A percentile compares a stretch with the other conserved stretches of the same genome.
These are phyloP conservation scores for Erodium texanum DNA, from an alignment of 441 rosid species.

Conservation along the genomic window DNA sequence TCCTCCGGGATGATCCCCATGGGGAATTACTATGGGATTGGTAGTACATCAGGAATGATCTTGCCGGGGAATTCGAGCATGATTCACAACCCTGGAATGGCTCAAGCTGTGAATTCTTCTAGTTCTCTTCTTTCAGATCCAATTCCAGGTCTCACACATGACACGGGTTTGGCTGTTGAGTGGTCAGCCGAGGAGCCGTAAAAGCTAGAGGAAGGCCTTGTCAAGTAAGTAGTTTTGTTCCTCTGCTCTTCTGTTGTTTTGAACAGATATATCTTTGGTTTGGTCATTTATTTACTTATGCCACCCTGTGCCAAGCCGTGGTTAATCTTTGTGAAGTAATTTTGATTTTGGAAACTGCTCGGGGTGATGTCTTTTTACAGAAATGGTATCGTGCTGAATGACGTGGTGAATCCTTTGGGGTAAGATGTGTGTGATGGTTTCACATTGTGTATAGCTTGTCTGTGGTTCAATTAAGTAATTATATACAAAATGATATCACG, in stretches of 20 bases:
- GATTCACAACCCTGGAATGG: constrained; percentile 29
- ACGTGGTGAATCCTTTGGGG: constrained; percentile 1
- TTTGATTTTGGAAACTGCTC: not conserved
- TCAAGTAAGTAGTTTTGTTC: constrained; percentile 36
- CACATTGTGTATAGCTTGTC: not conserved
- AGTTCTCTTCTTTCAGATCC: constrained; percentile 42
- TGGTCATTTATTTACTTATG: not conserved
- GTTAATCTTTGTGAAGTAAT: not conserved
- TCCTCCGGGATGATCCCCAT: constrained; percentile 47
- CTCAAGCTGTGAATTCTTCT: constrained; percentile 45
- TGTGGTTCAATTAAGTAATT: not conserved
- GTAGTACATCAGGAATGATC: constrained; percentile 11
- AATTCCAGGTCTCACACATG: constrained; percentile 46
- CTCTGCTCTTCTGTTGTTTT: not conserved
- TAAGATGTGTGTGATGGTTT: constrained; percentile 1
- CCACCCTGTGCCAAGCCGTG: not conserved
- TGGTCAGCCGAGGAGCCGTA: constrained; percentile 83
- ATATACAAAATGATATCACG: not conserved
- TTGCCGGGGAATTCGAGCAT: constrained; percentile 37
- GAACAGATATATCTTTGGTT: not conserved
- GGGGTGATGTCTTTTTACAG: constrained; percentile 9
- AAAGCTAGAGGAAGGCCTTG: constrained; percentile 66
- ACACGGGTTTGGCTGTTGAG: constrained; percentile 64
- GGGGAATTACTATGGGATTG: constrained; percentile 44
- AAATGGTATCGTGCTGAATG: constrained; percentile 4